These are phyloP conservation scores for Vaccinium macrocarpon DNA, from an alignment of 148 eudicot species.

Conservation along the genomic window DNA sequence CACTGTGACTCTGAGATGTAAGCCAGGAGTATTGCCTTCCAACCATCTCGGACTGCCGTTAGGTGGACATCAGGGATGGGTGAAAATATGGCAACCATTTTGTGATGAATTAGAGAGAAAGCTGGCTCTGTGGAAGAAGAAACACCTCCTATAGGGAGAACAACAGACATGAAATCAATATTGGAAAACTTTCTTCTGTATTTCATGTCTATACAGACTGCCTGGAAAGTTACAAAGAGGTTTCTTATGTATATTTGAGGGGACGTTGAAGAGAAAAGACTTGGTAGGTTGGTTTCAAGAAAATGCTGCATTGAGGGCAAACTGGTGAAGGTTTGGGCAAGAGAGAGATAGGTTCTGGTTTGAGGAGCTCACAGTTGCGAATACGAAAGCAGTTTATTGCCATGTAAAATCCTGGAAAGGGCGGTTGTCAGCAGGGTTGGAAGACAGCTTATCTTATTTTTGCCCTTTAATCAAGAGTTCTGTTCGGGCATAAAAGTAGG, in stretches of 20 bases:
- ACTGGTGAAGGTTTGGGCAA: background rate
- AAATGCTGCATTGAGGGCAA: background rate
- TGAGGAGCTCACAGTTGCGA: background rate
- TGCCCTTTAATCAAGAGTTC: background rate
- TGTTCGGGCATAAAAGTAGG: background rate
- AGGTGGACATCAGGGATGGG: background rate
- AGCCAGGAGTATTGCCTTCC: background rate
- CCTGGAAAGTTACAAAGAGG: background rate
- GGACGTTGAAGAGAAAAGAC: background rate
- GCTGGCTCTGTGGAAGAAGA: background rate
- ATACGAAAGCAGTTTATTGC: background rate
- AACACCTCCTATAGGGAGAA: background rate
- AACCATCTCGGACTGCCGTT: background rate
- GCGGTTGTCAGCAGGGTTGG: background rate
- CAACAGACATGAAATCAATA: background rate
- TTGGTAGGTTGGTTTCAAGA: background rate
- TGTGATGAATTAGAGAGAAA: background rate
- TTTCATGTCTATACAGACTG: background rate
- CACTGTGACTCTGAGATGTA: background rate
- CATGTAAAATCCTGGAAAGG: background rate
- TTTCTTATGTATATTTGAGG: background rate
- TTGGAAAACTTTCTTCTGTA: background rate
- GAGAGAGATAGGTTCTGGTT: background rate
- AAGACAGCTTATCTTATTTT: background rate
- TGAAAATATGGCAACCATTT: background rate